A percentile compares a stretch with the other conserved stretches of the same genome.
Evolutionary conservation across 768 basidiomycete species (phyloP).

Genomic region (Suillus spraguei): DNA sequence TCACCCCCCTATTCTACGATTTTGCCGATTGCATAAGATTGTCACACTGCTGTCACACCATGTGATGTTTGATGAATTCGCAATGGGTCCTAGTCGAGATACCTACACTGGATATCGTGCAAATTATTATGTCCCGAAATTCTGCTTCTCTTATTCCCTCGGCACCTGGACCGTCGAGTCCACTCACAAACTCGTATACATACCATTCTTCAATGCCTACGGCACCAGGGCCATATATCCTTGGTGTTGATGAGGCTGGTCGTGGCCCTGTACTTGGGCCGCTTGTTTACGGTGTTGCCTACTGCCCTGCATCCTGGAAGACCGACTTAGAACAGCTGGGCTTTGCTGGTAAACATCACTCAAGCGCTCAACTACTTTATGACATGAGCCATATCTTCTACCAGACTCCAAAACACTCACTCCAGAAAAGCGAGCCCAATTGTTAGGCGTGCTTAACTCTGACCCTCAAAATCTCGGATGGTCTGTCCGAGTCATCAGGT

Average conservation of each 20-base stretch:
- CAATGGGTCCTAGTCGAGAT: too few species aligned
- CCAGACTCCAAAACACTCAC: constrained; percentile 93
- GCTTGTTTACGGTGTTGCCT: constrained; percentile 94
- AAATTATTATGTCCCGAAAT: background rate
- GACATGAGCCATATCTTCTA: constrained; percentile 1
- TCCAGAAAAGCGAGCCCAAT: constrained; percentile 60
- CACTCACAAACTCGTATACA: constrained; percentile 72
- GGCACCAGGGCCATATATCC: constrained; percentile 78
- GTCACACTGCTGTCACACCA: too few species aligned
- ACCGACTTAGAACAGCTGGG: constrained; percentile 77
- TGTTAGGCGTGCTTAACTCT: constrained; percentile 69
- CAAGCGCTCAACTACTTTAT: background rate
- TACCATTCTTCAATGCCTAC: constrained; percentile 77
- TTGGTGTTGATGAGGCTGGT: constrained; percentile 99
- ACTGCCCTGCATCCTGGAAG: constrained; percentile 81
- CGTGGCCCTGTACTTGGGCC: constrained; percentile 95
- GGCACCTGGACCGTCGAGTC: constrained; percentile 54
- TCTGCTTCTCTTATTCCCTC: constrained; percentile 48
- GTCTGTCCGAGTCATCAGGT: constrained; percentile 83
- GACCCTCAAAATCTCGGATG: constrained; percentile 75
- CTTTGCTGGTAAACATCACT: constrained; percentile 72
- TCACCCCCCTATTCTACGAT: too few species aligned
- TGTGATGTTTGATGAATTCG: too few species aligned
- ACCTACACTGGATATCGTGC: background rate
- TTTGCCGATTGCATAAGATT: too few species aligned